Base-by-base conservation (phyloP, 2,329 filamentous ascomycete genomes). In the Diaporthe citriasiana region DNA sequence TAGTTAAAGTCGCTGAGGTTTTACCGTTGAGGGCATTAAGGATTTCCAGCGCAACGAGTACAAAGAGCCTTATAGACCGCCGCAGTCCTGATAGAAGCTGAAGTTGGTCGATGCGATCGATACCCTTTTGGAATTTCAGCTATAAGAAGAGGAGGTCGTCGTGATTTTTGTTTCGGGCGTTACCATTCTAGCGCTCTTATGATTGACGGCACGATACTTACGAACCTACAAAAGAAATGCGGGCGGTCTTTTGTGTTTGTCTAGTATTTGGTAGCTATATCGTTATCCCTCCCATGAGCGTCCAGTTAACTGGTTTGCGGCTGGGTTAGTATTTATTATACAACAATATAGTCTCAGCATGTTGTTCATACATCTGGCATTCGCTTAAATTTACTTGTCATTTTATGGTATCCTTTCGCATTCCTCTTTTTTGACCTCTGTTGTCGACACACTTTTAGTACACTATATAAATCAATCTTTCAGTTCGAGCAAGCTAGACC, bases 31-130 rank as follows among this genome's bases (percentile, higher is more conserved):
- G 69, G 69, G 69, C 53, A 69, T 27, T 25, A 60, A 71, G 69
- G 51, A n/a, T 60, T 50, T 47, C 69, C 69, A 71, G 45, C 42
- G 38, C 19, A 42, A 60, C 69, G 42, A 71, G 69, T 38, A 71
- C 69, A n/a, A 71, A 71, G 69, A 71, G 69, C 30, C 69, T 71
- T 35, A 50, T 71, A 71, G 69, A 71, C 69, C 55, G 69, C 30
- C 69, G 69, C 33, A 71, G 69, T 51, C 69, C 42, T 60, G 69
- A 60, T 59, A 71, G 69, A 56, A 35, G 55, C 42, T 71, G 69
- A 71, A 38, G 9, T 47, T 47, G 50, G 53, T 59, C 27, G 63
- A 40, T 66, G 63, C 63, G 63, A 51, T 66, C 63, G 63, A 50
- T 66, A 66, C 33, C 63, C 30, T 38, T 35, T 66, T 51, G 63